These are phyloP conservation scores for Henckelia pumila DNA, from an alignment of 257 asterid species.

Conservation along the genomic window DNA sequence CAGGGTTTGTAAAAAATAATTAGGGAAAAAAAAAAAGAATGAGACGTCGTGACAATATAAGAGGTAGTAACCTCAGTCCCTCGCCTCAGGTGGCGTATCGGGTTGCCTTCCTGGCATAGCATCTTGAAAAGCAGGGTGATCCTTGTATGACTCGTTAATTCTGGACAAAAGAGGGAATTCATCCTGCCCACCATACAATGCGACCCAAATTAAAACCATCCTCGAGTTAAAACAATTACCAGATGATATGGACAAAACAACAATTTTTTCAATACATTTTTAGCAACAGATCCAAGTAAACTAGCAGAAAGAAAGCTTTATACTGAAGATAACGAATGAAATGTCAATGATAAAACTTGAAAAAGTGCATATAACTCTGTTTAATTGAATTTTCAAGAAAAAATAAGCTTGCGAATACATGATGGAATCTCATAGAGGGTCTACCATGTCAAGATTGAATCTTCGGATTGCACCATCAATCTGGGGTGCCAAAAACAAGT, in stretches of 20 bases:
- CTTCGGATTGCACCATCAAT: slow-evolving; percentile 52
- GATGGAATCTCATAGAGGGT: slow-evolving; percentile 10
- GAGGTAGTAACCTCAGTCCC: slow-evolving; percentile 26
- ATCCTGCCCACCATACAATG: slow-evolving; percentile 30
- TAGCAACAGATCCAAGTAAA: too few relatives aligned
- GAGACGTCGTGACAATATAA: neutral
- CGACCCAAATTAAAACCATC: neutral
- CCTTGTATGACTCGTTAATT: slow-evolving; percentile 33
- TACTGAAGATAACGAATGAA: too few relatives aligned
- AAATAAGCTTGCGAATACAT: neutral
- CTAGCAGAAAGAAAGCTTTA: neutral
- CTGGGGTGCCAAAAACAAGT: slow-evolving; percentile 76
- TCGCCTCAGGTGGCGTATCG: slow-evolving; percentile 40
- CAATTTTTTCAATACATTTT: too few relatives aligned
- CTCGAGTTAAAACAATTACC: too few relatives aligned
- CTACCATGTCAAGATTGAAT: slow-evolving; percentile 59
- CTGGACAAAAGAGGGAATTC: slow-evolving; percentile 42
- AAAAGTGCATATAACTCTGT: neutral
- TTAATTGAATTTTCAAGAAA: neutral
- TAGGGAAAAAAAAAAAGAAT: too few relatives aligned
- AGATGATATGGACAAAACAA: too few relatives aligned
- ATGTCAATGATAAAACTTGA: neutral
- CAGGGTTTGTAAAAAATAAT: too few relatives aligned
- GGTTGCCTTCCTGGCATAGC: slow-evolving; percentile 57
- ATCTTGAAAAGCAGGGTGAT: slow-evolving; percentile 39